Evolutionary conservation across 495 filamentous ascomycete species (phyloP).

Genomic region (Aspergillus avenaceus): DNA sequence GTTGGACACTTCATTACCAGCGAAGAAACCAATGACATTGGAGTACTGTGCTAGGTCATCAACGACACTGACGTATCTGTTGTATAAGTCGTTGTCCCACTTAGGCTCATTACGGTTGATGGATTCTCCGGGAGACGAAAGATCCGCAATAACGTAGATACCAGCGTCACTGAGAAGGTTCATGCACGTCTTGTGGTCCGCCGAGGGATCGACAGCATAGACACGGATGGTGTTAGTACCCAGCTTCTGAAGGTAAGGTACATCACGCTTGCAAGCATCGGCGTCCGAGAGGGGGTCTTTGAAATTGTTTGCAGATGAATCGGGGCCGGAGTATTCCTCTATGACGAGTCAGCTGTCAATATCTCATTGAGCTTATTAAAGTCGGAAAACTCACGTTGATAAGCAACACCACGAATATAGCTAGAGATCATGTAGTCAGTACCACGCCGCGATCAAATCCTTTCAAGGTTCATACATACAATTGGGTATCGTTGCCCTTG

Average conservation of each 20-base stretch:
- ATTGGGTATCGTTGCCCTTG: constrained; percentile 67
- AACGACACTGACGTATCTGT: constrained; percentile 74
- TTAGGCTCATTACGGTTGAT: constrained; percentile 73
- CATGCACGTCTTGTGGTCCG: constrained; percentile 80
- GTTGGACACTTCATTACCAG: constrained; percentile 93
- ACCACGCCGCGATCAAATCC: not conserved
- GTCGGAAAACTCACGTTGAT: constrained; percentile 52
- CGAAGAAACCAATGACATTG: constrained; percentile 91
- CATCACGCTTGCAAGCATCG: constrained; percentile 67
- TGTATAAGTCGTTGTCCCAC: constrained; percentile 73
- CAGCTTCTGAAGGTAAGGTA: constrained; percentile 69
- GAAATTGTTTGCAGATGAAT: constrained; percentile 36
- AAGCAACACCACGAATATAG: constrained; percentile 82
- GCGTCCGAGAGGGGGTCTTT: constrained; percentile 67
- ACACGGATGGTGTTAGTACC: constrained; percentile 85
- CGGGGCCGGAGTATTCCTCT: constrained; percentile 45
- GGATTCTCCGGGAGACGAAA: constrained; percentile 74
- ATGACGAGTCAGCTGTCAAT: constrained; percentile 7
- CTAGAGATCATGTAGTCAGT: constrained; percentile 28
- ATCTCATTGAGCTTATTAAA: not conserved
- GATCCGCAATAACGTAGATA: constrained; percentile 89
- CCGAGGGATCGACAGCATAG: constrained; percentile 79
- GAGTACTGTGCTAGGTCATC: constrained; percentile 71
- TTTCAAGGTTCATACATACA: constrained; percentile 42
- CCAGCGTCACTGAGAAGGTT: constrained; percentile 69